Conservation (phyloP, 805 yeast species). For the Suhomyces pyralidae region DNA sequence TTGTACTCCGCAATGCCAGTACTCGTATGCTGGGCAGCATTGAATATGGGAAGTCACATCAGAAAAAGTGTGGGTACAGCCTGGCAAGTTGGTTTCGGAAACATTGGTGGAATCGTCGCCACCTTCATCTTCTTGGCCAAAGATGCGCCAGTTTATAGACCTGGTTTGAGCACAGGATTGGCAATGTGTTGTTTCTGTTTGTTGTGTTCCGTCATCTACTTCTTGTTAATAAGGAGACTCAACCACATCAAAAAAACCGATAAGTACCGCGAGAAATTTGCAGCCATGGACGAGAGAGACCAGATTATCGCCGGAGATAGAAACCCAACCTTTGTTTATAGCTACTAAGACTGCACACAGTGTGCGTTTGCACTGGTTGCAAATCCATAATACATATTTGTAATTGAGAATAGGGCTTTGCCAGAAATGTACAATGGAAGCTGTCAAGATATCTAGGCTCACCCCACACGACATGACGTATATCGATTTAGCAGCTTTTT, state of each 20-base stretch:
- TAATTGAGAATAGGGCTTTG: not conserved
- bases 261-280: slow-evolving; percentile 24
- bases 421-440: too few species aligned
- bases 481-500: too few species aligned
- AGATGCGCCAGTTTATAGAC: slow-evolving; percentile 59
- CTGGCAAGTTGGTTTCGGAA: slow-evolving; percentile 67
- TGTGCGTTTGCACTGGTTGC: slow-evolving; percentile 1
- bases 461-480: too few species aligned
- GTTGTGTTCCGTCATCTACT: slow-evolving; percentile 31
- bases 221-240: slow-evolving; percentile 21
- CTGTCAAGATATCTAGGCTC: too few species aligned
- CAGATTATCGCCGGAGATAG: slow-evolving; percentile 36
- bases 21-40: slow-evolving; percentile 63
- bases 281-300: slow-evolving; percentile 25
- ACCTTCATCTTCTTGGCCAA: slow-evolving; percentile 52
- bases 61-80: slow-evolving; percentile 59
- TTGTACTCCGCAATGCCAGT: slow-evolving; percentile 65
- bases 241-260: slow-evolving; percentile 21
- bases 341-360: slow-evolving; percentile 19
- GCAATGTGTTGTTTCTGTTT: slow-evolving; percentile 47
- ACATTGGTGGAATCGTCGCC: slow-evolving; percentile 68
- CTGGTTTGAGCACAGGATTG: slow-evolving; percentile 52
- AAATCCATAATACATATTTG: not conserved
- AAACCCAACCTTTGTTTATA: slow-evolving; percentile 34
- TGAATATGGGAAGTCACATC: slow-evolving; percentile 62